Evolutionary conservation across 176 grass and related monocot genomes (phyloP), one percentile per base, ranked within the genome.

Genomic region (Carex myosuroides): DNA sequence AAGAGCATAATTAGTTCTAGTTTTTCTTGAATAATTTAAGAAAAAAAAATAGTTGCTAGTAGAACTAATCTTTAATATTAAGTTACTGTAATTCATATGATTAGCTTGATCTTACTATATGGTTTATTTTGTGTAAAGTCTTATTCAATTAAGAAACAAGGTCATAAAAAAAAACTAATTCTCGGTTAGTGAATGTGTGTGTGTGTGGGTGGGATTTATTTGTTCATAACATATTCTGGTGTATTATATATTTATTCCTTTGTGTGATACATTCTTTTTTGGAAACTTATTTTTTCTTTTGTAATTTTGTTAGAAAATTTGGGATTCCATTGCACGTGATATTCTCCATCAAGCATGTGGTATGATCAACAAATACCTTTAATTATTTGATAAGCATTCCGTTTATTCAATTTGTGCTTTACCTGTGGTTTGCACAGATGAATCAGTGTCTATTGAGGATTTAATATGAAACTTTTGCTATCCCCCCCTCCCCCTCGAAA

Each of bases 291-390:
- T 54, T 48, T 39, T 22, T 62, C 8, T 14, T 21, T 83, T 86
- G 4, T 85, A 57, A 58, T 59, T 55, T 79, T 81, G 87, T 65
- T 84, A 98, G 95, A 85, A 93, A 76, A 68, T 93, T 79, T 98
- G 95, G 95, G 95, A 98, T 84, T 98, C 86, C 79, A 75, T 95
- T 83, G 88, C 95, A 80, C 89, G 87, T 81, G 92, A 98, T 85
- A 88, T 89, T 73, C 92, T 95, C 68, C 84, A 93, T 24, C 92
- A 98, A 88, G 90, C 95, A 93, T 98, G 92, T 93, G 92, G 95
- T 98, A 92, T 85, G 80, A 32, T 76, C 30, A 13, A 82, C 7
- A 64, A 54, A 56, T 89, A 76, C 30, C 3, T 30, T 64, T 82
- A 18, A 58, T 60, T 60, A 63, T 76, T 29, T 30, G 76, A 50